phyloP scores from a whole-genome alignment of 1,284 basidiomycete genomes.

The Ustilago loliicola region DNA sequence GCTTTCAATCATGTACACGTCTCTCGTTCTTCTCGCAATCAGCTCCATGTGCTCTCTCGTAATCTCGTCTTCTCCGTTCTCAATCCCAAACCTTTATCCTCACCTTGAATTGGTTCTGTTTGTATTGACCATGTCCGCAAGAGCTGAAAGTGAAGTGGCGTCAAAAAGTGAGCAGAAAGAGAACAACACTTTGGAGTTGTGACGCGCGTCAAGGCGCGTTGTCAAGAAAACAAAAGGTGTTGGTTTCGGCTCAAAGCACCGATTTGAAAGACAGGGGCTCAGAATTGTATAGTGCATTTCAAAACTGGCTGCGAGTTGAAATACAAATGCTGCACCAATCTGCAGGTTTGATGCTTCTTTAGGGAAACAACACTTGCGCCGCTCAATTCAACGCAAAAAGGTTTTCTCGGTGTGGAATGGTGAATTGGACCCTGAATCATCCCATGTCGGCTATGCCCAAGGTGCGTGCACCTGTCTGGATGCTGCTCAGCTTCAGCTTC shows the following conservation, averaged over 20 bases:
- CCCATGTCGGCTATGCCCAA: slow-evolving; percentile 3
- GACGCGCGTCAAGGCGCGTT: neutral
- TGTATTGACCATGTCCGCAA: neutral
- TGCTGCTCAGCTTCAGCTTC: neutral
- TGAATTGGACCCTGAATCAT: slow-evolving; percentile 6
- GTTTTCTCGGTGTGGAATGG: neutral
- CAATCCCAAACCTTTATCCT: too few relatives aligned
- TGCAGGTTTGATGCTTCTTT: neutral
- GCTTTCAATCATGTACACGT: neutral
- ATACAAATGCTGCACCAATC: slow-evolving; percentile 1
- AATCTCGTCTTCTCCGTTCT: neutral
- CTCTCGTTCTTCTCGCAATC: neutral
- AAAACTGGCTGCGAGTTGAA: neutral
- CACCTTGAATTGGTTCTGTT: too few relatives aligned
- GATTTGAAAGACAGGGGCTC: slow-evolving; percentile 10
- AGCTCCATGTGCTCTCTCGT: neutral
- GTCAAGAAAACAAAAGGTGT: slow-evolving; percentile 8
- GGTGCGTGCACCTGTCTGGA: neutral
- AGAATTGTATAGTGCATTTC: neutral
- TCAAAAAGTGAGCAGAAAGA: too few relatives aligned
- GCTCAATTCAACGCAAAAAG: too few relatives aligned
- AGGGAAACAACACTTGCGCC: too few relatives aligned
- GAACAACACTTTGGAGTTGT: slow-evolving; percentile 8
- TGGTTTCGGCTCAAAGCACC: slow-evolving; percentile 5
- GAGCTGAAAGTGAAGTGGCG: neutral